Base-by-base conservation (phyloP, 148 eudicot genomes). In the Dysphania ambrosioides region DNA sequence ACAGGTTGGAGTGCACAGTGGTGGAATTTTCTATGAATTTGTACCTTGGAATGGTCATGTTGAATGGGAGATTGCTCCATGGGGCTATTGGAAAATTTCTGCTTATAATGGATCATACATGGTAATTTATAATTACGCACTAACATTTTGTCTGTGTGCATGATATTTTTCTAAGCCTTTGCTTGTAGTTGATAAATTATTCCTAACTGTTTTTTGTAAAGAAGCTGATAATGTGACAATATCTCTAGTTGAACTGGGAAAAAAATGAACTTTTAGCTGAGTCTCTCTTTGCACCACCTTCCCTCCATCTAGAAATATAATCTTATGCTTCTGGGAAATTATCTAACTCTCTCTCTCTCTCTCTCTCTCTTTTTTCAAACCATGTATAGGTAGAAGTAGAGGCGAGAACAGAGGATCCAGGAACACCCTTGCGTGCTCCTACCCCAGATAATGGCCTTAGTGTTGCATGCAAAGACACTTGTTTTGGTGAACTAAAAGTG, bases 21-120 rank as follows among this genome's bases (percentile, higher is more conserved):
- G 72, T 63, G 97, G 97, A 78, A 73, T 85, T 75, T 90, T 90
- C 74, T 90, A 88, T 78, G 97, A 93, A 77, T 93, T 93, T 78
- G 96, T 90, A 58, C 97, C 97, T 18, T 93, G 97, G 97, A 93
- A 88, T 83, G 97, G 91, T 47, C 83, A 81, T 47, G 89, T 93
- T 59, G 81, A 81, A 34, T 93, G 91, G 89, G 96, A 93, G 62
- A 74, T 93, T 77, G 82, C 86, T 77, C 87, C 82, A 29, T 92
- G 97, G 97, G 97, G 97, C 72, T 61, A 35, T 62, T 92, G 97
- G 97, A 73, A 74, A 71, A 82, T 92, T 49, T 84, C 86, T 21
- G 95, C 97, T 65, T 86, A 88, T 72, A 92, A 83, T 74, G 87
- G 85, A 74, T 82, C 86, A 3, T 89, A 88, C 72, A 82, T 61